Conservation (phyloP, 2,329 filamentous ascomycete genomes). For the Alternaria ethzedia region DNA sequence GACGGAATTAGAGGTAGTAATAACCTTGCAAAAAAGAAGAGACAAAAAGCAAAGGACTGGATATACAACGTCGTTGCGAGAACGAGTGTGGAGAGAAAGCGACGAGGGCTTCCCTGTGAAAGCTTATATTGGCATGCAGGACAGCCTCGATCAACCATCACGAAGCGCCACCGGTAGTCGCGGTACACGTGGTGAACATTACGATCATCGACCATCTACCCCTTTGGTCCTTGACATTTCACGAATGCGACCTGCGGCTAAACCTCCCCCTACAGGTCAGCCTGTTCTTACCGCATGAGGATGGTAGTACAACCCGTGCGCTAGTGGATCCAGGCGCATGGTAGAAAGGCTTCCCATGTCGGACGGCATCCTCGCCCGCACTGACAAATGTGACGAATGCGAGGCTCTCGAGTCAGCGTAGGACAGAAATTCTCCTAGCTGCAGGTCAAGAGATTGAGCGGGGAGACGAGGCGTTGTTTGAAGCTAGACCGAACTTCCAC, state of each 20-base stretch:
- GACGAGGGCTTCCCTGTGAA: neutral
- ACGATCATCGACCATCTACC: conserved; percentile 2
- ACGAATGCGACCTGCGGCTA: neutral
- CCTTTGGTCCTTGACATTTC: neutral
- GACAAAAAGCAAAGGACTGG: conserved; percentile 6
- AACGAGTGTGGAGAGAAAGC: neutral
- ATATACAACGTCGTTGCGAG: neutral
- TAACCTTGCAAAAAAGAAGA: conserved; percentile 2
- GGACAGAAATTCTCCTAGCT: neutral
- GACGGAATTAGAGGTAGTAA: neutral
- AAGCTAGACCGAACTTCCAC: conserved; percentile 1
- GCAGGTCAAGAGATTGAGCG: neutral
- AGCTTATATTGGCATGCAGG: conserved; percentile 8
- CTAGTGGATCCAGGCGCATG: neutral
- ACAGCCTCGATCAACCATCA: neutral
- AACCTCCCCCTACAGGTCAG: neutral
- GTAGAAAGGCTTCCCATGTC: neutral
- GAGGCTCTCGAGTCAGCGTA: neutral
- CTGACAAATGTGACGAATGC: neutral
- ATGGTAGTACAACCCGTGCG: neutral
- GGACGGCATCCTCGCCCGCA: neutral
- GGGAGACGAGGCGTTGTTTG: neutral
- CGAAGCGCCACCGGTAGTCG: neutral
- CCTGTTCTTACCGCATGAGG: neutral
- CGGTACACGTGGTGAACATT: conserved; percentile 5